These are phyloP conservation scores for Trapa incisa DNA, from an alignment of 345 rosid species.

Conservation along the genomic window DNA sequence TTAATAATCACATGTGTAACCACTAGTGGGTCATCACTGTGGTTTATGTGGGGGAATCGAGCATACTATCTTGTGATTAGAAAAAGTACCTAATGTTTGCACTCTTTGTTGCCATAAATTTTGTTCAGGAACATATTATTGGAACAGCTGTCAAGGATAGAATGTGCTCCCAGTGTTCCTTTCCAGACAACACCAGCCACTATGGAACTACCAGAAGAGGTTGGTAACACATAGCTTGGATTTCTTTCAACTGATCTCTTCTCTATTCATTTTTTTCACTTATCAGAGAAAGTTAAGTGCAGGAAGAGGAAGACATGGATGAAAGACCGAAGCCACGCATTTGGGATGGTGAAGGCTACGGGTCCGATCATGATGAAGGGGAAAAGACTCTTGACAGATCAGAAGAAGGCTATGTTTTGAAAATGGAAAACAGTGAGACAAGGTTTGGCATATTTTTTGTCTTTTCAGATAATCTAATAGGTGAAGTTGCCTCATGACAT, in stretches of 20 bases:
- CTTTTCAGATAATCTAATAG: neutral
- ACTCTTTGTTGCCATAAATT: neutral
- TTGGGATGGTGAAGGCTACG: slow-evolving; percentile 68
- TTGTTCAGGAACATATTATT: slow-evolving; percentile 30
- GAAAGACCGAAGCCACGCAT: slow-evolving; percentile 65
- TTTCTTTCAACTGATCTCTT: neutral
- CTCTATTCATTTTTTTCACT: slow-evolving; percentile 1
- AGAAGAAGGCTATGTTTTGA: slow-evolving; percentile 18
- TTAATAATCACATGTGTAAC: too few species aligned
- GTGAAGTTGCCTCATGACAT: neutral
- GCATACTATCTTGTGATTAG: neutral
- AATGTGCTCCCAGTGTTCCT: slow-evolving; percentile 57
- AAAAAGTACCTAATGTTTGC: neutral
- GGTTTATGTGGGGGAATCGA: neutral
- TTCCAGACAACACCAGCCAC: slow-evolving; percentile 44
- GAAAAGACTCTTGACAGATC: slow-evolving; percentile 33
- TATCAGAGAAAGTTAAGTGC: slow-evolving; percentile 9
- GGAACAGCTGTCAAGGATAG: slow-evolving; percentile 44
- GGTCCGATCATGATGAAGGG: slow-evolving; percentile 71
- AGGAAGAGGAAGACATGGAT: slow-evolving; percentile 61
- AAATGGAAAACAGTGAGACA: slow-evolving; percentile 30
- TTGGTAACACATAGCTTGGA: slow-evolving; percentile 11
- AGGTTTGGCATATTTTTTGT: slow-evolving; percentile 16
- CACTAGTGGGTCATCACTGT: too few species aligned
- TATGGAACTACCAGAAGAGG: slow-evolving; percentile 55